Percentiles rank a stretch among this genome's conserved stretches.
These are phyloP conservation scores for Epichloe hybrida DNA, from an alignment of 2,329 filamentous ascomycete species.

Conservation along the genomic window DNA sequence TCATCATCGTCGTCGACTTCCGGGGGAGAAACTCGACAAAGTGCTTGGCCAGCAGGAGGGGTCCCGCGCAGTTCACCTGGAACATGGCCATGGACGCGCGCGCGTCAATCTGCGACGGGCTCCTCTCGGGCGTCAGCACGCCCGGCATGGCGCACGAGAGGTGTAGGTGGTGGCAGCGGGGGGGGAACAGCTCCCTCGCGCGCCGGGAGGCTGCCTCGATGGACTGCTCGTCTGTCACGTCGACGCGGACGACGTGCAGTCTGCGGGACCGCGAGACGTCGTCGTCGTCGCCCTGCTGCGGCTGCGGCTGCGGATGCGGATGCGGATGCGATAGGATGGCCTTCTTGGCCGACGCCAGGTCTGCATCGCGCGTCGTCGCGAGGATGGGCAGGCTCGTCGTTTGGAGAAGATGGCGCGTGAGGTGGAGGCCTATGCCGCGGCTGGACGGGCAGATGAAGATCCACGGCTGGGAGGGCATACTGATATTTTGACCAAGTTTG, in stretches of 20 bases:
- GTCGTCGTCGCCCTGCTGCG: constrained; percentile 4
- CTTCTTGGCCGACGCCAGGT: constrained; percentile 21
- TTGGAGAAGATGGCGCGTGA: constrained; percentile 34
- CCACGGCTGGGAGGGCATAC: constrained; percentile 34
- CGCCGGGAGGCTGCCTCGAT: constrained; percentile 41
- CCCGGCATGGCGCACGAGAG: constrained; percentile 59
- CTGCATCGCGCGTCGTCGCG: constrained; percentile 25
- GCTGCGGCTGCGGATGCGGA: no score
- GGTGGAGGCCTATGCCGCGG: constrained; percentile 34
- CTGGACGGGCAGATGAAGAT: constrained; percentile 33
- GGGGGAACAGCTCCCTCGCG: constrained; percentile 38
- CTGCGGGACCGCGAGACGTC: constrained; percentile 13
- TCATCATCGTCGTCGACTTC: constrained; percentile 27
- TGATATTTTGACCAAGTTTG: not conserved
- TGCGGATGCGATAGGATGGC: no score
- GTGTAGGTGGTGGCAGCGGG: constrained; percentile 43
- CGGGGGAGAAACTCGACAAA: constrained; percentile 56
- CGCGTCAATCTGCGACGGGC: constrained; percentile 47
- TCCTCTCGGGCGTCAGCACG: constrained; percentile 60
- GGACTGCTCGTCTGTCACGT: constrained; percentile 46
- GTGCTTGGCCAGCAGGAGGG: constrained; percentile 64
- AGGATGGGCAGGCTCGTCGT: constrained; percentile 35
- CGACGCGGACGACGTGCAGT: constrained; percentile 26
- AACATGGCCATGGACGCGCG: constrained; percentile 53
- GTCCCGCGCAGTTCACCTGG: constrained; percentile 59